These are phyloP conservation scores for Lactifluus piperatus DNA, from an alignment of 768 basidiomycete genomes.

Conservation along the genomic window DNA sequence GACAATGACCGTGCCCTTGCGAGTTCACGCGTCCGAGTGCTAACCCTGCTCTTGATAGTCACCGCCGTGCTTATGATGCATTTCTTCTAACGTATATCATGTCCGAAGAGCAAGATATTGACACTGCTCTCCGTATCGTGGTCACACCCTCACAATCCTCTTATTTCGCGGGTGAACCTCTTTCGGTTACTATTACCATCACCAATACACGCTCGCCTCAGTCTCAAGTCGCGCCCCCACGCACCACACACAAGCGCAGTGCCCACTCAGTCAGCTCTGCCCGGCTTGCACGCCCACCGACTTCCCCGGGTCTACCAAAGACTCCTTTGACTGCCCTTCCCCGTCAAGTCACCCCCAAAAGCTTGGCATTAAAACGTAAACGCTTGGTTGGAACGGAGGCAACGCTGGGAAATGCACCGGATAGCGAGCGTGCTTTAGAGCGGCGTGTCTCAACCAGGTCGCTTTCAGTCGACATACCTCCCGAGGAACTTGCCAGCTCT, in stretches of 20 bases:
- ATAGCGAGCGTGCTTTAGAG: slow-evolving; percentile 20
- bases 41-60: too few relatives aligned
- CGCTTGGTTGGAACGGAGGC: slow-evolving; percentile 48
- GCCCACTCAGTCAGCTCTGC: slow-evolving; percentile 80
- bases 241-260: slow-evolving; percentile 52
- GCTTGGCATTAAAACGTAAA: slow-evolving; percentile 30
- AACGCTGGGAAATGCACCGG: slow-evolving; percentile 19
- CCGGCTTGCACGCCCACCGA: slow-evolving; percentile 72
- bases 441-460: slow-evolving; percentile 36
- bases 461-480: slow-evolving; percentile 54
- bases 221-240: slow-evolving; percentile 31
- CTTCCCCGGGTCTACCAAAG: slow-evolving; percentile 60
- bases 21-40: too few relatives aligned
- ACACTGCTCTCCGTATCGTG: slow-evolving; percentile 44
- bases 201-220: slow-evolving; percentile 64
- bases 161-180: slow-evolving; percentile 88
- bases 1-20: too few relatives aligned
- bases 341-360: slow-evolving; percentile 14
- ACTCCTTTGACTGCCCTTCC: slow-evolving; percentile 31
- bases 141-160: slow-evolving; percentile 78
- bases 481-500: slow-evolving; percentile 33
- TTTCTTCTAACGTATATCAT: not conserved
- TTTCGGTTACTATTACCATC: slow-evolving; percentile 79
- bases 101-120: slow-evolving; percentile 10
- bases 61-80: too few relatives aligned